Percentiles rank a stretch among this genome's conserved stretches.
Conservation (phyloP, 495 filamentous ascomycete genomes). For the Ramalina intermedia region DNA sequence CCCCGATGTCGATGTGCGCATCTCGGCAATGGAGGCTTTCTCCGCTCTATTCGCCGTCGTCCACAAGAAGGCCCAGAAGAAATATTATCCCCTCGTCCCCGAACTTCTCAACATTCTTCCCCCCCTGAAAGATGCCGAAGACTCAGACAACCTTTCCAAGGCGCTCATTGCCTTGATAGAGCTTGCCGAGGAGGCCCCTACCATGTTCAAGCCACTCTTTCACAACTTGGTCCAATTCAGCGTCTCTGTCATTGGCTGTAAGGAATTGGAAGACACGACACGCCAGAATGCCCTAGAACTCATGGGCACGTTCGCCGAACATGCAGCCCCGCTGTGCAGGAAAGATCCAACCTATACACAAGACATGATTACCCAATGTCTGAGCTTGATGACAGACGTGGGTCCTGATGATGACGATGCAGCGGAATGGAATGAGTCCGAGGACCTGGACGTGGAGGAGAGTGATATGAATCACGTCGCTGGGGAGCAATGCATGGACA, state of each 20-base stretch:
- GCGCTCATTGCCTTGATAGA: slow-evolving; percentile 85
- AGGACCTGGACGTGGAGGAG: slow-evolving; percentile 92
- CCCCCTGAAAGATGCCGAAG: slow-evolving; percentile 76
- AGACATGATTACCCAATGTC: slow-evolving; percentile 97
- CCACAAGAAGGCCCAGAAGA: slow-evolving; percentile 67
- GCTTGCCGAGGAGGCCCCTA: slow-evolving; percentile 75
- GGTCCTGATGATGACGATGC: slow-evolving; percentile 92
- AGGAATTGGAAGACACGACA: slow-evolving; percentile 77
- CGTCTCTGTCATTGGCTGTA: slow-evolving; percentile 85
- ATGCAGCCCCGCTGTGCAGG: slow-evolving; percentile 80
- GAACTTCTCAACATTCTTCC: slow-evolving; percentile 85
- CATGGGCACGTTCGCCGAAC: slow-evolving; percentile 97
- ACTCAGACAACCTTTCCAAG: slow-evolving; percentile 79
- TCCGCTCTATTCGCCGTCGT: slow-evolving; percentile 88
- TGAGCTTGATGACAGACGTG: slow-evolving; percentile 99
- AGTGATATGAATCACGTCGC: slow-evolving; percentile 97
- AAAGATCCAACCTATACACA: slow-evolving; percentile 80
- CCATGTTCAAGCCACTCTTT: slow-evolving; percentile 94
- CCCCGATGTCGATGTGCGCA: slow-evolving; percentile 60
- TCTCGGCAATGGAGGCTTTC: slow-evolving; percentile 93
- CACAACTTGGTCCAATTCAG: slow-evolving; percentile 82
- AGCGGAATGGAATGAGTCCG: slow-evolving; percentile 78
- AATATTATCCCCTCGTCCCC: slow-evolving; percentile 74
- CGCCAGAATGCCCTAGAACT: slow-evolving; percentile 92
- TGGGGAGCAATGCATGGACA: slow-evolving; percentile 97